phyloP scores from a whole-genome alignment of 2,329 filamentous ascomycete genomes.

The Onygena corvina region DNA sequence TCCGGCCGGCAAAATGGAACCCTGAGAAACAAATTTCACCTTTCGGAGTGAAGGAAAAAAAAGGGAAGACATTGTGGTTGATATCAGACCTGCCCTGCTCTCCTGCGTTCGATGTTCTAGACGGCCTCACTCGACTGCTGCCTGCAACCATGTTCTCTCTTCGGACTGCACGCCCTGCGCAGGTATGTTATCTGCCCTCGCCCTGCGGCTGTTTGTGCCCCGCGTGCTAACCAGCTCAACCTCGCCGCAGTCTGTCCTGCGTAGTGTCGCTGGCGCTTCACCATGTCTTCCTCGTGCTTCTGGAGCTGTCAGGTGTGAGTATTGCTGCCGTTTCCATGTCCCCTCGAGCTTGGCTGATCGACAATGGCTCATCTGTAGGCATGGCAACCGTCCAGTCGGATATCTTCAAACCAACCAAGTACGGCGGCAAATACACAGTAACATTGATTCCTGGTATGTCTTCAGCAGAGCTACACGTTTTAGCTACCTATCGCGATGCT shows the following conservation, averaged over 20 bases:
- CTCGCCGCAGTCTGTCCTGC: conserved; percentile 44
- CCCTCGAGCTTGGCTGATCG: neutral
- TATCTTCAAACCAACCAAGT: conserved; percentile 98
- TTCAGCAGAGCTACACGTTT: no score
- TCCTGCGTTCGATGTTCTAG: conserved; percentile 1
- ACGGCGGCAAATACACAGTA: conserved; percentile 97
- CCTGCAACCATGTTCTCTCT: conserved; percentile 30
- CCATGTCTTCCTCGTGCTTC: conserved; percentile 39
- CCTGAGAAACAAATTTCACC: conserved; percentile 5
- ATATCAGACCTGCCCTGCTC: neutral
- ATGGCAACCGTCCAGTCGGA: conserved; percentile 80
- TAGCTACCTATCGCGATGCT: no score
- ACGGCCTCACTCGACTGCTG: neutral
- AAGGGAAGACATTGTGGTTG: neutral
- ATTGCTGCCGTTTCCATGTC: neutral
- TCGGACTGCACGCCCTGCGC: conserved; percentile 31
- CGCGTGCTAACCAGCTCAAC: conserved; percentile 30
- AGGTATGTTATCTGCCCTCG: conserved; percentile 24
- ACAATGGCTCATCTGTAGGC: conserved; percentile 28
- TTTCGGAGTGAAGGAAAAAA: neutral
- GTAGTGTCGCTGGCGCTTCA: conserved; percentile 39
- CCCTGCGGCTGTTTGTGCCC: conserved; percentile 6
- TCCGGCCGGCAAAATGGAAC: conserved; percentile 3
- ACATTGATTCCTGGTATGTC: conserved; percentile 88
- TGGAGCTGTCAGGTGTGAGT: conserved; percentile 43